A percentile compares a stretch with the other conserved stretches of the same genome.
phyloP scores from a whole-genome alignment of 805 yeast genomes.

The Starmerella cellae region DNA sequence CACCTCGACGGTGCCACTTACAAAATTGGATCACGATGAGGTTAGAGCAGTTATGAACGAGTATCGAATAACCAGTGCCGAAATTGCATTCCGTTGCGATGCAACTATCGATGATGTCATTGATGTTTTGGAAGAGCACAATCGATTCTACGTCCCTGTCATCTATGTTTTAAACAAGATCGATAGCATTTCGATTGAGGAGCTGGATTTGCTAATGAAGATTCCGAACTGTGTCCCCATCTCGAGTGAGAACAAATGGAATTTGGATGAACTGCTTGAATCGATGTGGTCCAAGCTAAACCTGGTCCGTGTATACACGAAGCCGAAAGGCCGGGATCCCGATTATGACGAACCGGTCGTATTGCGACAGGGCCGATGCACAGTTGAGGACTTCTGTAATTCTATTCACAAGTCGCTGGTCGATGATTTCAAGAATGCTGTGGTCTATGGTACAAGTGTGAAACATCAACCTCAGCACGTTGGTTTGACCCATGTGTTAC shows the following conservation, averaged over 20 bases:
- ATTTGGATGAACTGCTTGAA: conserved; percentile 84
- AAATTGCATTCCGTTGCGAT: conserved; percentile 90
- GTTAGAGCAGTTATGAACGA: conserved; percentile 93
- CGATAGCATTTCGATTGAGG: conserved; percentile 88
- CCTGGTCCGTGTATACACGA: conserved; percentile 89
- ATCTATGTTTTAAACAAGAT: conserved; percentile 89
- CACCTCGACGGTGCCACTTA: conserved; percentile 84
- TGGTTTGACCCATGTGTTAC: conserved; percentile 68
- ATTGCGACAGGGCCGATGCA: conserved; percentile 60
- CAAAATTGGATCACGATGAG: conserved; percentile 84
- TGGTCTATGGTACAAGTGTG: conserved; percentile 94
- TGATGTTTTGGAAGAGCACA: conserved; percentile 80
- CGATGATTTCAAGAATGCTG: conserved; percentile 80
- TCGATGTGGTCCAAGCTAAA: conserved; percentile 90
- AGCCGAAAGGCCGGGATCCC: conserved; percentile 88
- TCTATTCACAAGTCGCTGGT: conserved; percentile 86
- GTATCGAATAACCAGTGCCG: conserved; percentile 89
- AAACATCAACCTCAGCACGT: conserved; percentile 97
- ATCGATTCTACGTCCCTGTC: conserved; percentile 91
- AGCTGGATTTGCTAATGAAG: conserved; percentile 74
- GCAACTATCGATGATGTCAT: conserved; percentile 95
- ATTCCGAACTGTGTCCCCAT: conserved; percentile 97
- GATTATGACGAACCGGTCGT: conserved; percentile 95
- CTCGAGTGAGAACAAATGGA: conserved; percentile 93
- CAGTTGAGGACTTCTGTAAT: conserved; percentile 92